Evolutionary conservation across 1,139 yeast genomes (phyloP).

Genomic region (Hyphopichia fennica): DNA sequence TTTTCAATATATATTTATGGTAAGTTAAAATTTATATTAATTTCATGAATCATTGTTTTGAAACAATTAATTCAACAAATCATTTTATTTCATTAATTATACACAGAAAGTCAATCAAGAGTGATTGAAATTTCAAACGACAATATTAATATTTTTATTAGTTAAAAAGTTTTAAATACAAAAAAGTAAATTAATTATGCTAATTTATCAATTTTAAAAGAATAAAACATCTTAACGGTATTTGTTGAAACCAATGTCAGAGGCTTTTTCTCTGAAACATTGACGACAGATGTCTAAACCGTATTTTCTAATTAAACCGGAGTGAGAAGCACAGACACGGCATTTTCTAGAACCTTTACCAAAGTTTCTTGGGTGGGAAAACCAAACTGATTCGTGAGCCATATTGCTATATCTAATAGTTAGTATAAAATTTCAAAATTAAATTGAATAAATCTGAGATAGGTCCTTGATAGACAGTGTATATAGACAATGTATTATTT

Average conservation of each 20-base stretch:
- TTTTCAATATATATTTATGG: neutral
- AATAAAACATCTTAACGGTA: conserved; percentile 65
- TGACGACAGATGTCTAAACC: conserved; percentile 99
- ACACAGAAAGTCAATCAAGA: conserved; percentile 14
- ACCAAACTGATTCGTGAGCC: conserved; percentile 99
- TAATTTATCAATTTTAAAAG: neutral
- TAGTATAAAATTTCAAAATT: no score
- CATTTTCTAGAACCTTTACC: conserved; percentile 99
- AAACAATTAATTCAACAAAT: neutral
- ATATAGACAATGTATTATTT: no score
- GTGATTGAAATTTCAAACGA: neutral
- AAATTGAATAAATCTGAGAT: neutral
- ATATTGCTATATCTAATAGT: conserved; percentile 51
- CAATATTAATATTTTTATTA: neutral
- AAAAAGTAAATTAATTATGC: neutral
- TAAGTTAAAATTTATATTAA: neutral
- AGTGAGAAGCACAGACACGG: conserved; percentile 98
- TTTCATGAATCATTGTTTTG: no score
- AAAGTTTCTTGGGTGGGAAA: conserved; percentile 99
- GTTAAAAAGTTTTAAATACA: neutral
- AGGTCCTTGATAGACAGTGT: neutral
- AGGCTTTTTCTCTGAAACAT: conserved; percentile 99
- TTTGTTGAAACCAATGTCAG: conserved; percentile 99
- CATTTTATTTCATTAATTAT: conserved; percentile 14
- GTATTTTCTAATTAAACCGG: conserved; percentile 99